phyloP scores from a whole-genome alignment of 2,329 filamentous ascomycete genomes.

The Fusarium sp. region DNA sequence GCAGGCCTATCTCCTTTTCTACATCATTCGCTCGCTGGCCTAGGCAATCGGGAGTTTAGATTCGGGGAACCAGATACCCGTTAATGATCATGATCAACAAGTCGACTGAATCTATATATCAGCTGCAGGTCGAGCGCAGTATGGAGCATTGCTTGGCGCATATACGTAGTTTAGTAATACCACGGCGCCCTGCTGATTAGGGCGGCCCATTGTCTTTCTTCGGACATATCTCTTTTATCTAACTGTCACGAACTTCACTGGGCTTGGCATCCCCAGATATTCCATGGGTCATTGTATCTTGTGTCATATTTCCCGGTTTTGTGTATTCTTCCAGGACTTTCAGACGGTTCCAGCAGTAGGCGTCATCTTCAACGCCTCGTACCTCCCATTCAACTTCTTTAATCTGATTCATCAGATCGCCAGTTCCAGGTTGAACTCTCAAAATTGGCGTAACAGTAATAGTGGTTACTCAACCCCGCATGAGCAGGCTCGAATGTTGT shows the following conservation, averaged over 20 bases:
- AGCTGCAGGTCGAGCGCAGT: slow-evolving; percentile 10
- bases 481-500: slow-evolving; percentile 77
- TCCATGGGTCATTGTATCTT: not conserved
- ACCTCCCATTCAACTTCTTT: not conserved
- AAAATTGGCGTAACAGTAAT: slow-evolving; percentile 82
- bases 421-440: slow-evolving; percentile 66
- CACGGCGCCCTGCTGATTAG: not conserved
- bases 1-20: slow-evolving; percentile 92
- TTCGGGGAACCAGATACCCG: slow-evolving; percentile 5
- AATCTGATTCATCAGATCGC: slow-evolving; percentile 34
- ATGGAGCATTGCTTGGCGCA: slow-evolving; percentile 36
- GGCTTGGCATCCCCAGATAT: not conserved
- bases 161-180: slow-evolving; percentile 24
- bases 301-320: not conserved
- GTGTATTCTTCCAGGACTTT: not conserved
- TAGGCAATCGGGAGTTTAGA: slow-evolving; percentile 38
- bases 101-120: not conserved
- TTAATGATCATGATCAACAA: slow-evolving; percentile 15
- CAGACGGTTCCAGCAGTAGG: not conserved
- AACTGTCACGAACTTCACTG: not conserved
- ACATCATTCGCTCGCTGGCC: slow-evolving; percentile 72
- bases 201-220: slow-evolving; percentile 1
- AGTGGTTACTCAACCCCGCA: slow-evolving; percentile 82
- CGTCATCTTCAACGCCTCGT: not conserved
- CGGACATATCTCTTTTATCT: not conserved